Evolutionary conservation across 352 stramenopile species (phyloP), one percentile per base, ranked within the genome.

Genomic region (Pythium volutum): DNA sequence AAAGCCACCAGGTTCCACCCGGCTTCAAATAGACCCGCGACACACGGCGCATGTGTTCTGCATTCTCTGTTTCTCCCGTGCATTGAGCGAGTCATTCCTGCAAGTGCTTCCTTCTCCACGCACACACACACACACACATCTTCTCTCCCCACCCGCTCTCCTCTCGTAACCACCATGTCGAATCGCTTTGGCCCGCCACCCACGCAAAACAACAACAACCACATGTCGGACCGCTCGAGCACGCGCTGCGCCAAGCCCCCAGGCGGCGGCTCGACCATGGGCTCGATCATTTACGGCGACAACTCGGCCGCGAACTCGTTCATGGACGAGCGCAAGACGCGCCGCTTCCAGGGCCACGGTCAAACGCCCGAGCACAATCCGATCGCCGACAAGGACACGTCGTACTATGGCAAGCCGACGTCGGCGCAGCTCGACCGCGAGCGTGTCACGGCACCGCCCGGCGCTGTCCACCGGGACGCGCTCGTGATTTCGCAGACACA

Each of bases 261-360:
- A 0, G 79, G 70, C 27, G 74, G 73, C 2, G 51, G 58, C 16
- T 86, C 76, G 9, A 78, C 70, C 29, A 64, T 83, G 46, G 76
- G 76, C 41, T 81, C 76, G 20, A 53, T 86, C 41, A 75, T 86
- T 60, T 86, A 71, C 36, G 69, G 65, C 23, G 43, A 57, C 23
- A 60, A 66, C 12, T 53, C 38, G 14, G 47, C 42, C 41, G 62
- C 74, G 29, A 26, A 46, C 26, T 81, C 70, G 26, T 84, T 79
- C 62, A 67, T 83, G 53, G 77, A 87, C 49, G 77, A 87, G 33
- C 73, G 73, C 54, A 81, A 79, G 55, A 73, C 73, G 14, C 75
- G 77, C 38, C 77, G 77, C 15, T 74, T 71, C 25, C 63, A 72
- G 14, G 15, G 36, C 33, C 33, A 38, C 7, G 54, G 66, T 1